A percentile compares a stretch with the other conserved stretches of the same genome.
phyloP scores from a whole-genome alignment of 768 basidiomycete genomes.

The Mycena amicta region DNA sequence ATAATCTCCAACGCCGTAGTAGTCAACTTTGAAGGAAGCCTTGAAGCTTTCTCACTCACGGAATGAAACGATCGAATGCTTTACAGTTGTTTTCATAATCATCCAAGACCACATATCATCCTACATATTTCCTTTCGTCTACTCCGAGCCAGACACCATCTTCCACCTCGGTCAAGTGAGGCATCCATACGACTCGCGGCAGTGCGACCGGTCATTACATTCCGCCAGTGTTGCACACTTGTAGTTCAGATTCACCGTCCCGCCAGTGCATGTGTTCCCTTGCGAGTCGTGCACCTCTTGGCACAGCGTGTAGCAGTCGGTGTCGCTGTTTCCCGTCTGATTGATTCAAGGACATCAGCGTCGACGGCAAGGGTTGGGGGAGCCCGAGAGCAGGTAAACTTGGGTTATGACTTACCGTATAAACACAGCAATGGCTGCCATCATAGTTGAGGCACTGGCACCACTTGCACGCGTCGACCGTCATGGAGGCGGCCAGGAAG shows the following conservation, averaged over 20 bases:
- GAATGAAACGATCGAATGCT: no score
- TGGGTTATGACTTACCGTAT: neutral
- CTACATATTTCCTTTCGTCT: no score
- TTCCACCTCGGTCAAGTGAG: no score
- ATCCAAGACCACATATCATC: no score
- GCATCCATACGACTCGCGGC: constrained; percentile 1
- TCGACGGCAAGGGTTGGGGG: neutral
- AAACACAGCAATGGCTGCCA: constrained; percentile 4
- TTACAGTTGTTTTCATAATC: no score
- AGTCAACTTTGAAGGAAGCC: no score
- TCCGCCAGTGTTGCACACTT: constrained; percentile 1
- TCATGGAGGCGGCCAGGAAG: neutral
- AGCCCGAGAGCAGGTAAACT: neutral
- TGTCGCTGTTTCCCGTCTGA: neutral
- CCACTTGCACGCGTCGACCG: neutral
- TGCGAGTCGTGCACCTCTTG: constrained; percentile 1
- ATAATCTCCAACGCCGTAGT: no score
- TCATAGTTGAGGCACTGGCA: neutral
- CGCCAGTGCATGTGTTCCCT: neutral
- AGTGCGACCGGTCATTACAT: constrained; percentile 3
- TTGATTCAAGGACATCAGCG: neutral
- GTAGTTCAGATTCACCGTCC: neutral
- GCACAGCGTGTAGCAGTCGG: neutral
- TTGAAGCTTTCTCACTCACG: no score
- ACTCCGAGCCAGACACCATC: no score